Percentiles rank a stretch among this genome's conserved stretches.
These are phyloP conservation scores for Tilletia walkeri DNA, from an alignment of 1,284 basidiomycete genomes.

Conservation along the genomic window DNA sequence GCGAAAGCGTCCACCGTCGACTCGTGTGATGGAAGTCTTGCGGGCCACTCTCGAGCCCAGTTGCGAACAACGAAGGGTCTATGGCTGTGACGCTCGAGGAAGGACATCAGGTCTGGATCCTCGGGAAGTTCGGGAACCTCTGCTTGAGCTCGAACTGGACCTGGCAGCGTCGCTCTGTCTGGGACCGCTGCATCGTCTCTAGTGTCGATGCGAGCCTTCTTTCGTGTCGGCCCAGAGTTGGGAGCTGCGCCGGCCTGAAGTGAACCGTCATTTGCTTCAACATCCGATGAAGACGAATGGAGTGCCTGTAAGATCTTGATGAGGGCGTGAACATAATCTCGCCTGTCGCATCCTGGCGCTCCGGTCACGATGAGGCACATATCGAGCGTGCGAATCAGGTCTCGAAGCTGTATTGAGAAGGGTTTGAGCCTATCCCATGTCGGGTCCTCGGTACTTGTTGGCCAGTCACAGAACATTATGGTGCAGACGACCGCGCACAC, in stretches of 20 bases:
- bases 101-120: not conserved
- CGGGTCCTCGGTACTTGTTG: not conserved
- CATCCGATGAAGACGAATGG: not conserved
- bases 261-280: not conserved
- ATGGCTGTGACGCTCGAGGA: not conserved
- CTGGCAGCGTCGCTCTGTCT: not conserved
- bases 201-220: not conserved
- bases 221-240: not conserved
- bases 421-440: not conserved
- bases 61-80: slow-evolving; percentile 14
- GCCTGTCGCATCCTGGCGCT: not conserved
- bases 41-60: slow-evolving; percentile 11
- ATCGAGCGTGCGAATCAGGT: not conserved
- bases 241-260: not conserved
- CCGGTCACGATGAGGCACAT: not conserved
- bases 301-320: not conserved
- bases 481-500: not conserved
- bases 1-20: not conserved
- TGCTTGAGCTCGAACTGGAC: not conserved
- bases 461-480: not conserved
- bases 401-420: not conserved
- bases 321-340: not conserved
- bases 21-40: not conserved
- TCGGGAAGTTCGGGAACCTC: not conserved
- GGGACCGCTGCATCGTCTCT: not conserved